Evolutionary conservation across 257 asterid genomes (phyloP).

Genomic region (Gentiana macrophylla): DNA sequence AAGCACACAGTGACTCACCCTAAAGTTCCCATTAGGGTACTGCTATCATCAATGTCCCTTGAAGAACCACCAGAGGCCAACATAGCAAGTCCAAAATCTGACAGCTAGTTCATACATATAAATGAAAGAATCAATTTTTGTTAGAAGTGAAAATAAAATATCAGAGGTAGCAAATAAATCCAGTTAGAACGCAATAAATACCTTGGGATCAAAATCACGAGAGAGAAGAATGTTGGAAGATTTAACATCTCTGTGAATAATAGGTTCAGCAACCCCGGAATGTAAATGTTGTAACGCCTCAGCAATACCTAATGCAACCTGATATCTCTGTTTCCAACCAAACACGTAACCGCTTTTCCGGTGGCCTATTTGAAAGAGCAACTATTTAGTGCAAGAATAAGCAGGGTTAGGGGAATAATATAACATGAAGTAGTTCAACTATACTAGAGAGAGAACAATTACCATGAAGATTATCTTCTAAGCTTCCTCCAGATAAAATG

Average conservation of each 20-base stretch:
- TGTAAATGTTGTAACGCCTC: constrained; percentile 73
- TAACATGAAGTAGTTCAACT: constrained; percentile 15
- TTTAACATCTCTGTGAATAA: constrained; percentile 82
- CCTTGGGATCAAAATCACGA: constrained; percentile 62
- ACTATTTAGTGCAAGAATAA: constrained; percentile 11
- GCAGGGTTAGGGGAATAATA: not conserved
- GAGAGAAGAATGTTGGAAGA: constrained; percentile 87
- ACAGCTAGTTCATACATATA: constrained; percentile 31
- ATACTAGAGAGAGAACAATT: constrained; percentile 14
- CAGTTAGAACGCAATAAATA: constrained; percentile 88
- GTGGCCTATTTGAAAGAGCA: constrained; percentile 28
- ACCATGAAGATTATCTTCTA: constrained; percentile 92
- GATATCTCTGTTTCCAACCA: constrained; percentile 77
- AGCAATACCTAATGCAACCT: constrained; percentile 84
- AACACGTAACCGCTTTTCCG: constrained; percentile 45
- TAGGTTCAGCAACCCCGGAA: constrained; percentile 73
- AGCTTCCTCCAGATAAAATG: constrained; percentile 77
- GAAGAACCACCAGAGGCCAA: constrained; percentile 49
- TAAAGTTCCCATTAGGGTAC: constrained; percentile 71
- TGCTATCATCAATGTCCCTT: constrained; percentile 38
- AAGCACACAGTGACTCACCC: constrained; percentile 38
- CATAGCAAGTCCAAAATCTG: constrained; percentile 91
- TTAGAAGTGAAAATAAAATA: no score
- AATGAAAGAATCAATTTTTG: no score
- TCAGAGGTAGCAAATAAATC: constrained; percentile 70